Percentiles rank a stretch among this genome's conserved stretches.
These are phyloP conservation scores for Arthroderma sp. DNA, from an alignment of 2,329 filamentous ascomycete species.

Conservation along the genomic window DNA sequence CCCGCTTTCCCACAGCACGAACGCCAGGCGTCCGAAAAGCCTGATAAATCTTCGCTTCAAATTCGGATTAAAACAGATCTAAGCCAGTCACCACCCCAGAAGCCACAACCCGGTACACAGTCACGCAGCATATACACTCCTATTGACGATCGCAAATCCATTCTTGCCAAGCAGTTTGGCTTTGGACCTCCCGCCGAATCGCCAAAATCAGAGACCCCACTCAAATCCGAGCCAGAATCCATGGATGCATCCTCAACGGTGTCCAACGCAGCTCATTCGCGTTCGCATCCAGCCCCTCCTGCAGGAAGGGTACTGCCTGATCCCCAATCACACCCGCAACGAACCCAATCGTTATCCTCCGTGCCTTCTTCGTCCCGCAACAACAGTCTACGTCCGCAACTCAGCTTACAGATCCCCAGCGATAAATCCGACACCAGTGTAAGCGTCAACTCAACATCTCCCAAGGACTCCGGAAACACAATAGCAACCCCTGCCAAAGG, in stretches of 20 bases:
- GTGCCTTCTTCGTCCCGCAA: constrained; percentile 61
- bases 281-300: too few species aligned
- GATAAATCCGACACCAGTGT: constrained; percentile 69
- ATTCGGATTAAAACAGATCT: constrained; percentile 30
- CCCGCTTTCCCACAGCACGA: constrained; percentile 54
- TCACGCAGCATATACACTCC: constrained; percentile 93
- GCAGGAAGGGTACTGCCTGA: not conserved
- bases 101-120: constrained; percentile 48
- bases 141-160: constrained; percentile 82
- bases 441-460: constrained; percentile 53
- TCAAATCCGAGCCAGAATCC: constrained; percentile 28
- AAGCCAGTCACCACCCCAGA: constrained; percentile 42
- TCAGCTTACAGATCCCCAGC: constrained; percentile 91
- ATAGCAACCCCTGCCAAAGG: constrained; percentile 46
- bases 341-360: constrained; percentile 44
- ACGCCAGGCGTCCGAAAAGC: constrained; percentile 36
- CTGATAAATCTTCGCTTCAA: constrained; percentile 42
- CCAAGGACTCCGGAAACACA: constrained; percentile 41
- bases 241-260: constrained; percentile 51
- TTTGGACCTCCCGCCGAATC: constrained; percentile 46
- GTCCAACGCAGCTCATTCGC: constrained; percentile 30
- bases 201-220: constrained; percentile 29
- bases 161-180: constrained; percentile 71
- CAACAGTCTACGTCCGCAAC: constrained; percentile 67
- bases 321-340: constrained; percentile 30